Evolutionary conservation across 1,139 yeast species (phyloP).

Genomic region (Hanseniaspora uvarum): DNA sequence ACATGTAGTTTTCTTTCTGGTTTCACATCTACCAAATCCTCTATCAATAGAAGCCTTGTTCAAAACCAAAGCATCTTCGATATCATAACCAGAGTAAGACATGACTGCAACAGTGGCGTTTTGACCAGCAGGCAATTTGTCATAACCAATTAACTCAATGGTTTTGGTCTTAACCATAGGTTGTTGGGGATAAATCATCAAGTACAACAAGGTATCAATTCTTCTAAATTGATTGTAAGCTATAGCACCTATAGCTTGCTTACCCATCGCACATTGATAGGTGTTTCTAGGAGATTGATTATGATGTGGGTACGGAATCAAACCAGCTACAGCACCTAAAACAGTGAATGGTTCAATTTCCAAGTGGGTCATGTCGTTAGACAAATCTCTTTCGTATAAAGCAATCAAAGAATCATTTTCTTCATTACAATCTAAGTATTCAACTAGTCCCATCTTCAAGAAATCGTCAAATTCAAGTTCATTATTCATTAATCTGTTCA

Average conservation of each 20-base stretch:
- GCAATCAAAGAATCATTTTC: constrained; percentile 94
- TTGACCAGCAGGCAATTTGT: constrained; percentile 96
- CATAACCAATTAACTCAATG: constrained; percentile 87
- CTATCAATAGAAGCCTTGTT: constrained; percentile 89
- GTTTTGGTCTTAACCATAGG: constrained; percentile 98
- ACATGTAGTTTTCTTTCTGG: constrained; percentile 84
- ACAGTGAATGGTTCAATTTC: constrained; percentile 96
- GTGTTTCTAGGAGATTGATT: constrained; percentile 99
- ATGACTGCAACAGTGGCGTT: constrained; percentile 98
- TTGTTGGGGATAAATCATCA: constrained; percentile 97
- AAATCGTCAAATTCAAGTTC: constrained; percentile 83
- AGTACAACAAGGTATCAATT: constrained; percentile 82
- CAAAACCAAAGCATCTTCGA: constrained; percentile 93
- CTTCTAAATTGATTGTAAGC: constrained; percentile 93
- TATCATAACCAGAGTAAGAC: constrained; percentile 98
- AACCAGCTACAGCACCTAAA: constrained; percentile 83
- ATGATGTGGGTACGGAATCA: constrained; percentile 99
- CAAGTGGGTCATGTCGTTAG: constrained; percentile 62
- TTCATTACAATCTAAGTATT: constrained; percentile 92
- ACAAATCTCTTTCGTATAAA: constrained; percentile 60
- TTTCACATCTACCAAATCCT: constrained; percentile 98
- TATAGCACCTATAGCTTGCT: constrained; percentile 98
- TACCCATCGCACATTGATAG: constrained; percentile 99
- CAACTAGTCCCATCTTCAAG: constrained; percentile 74
- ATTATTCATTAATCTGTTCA: constrained; percentile 52